phyloP scores from a whole-genome alignment of 345 rosid species.

The Hypericum androsaemum region DNA sequence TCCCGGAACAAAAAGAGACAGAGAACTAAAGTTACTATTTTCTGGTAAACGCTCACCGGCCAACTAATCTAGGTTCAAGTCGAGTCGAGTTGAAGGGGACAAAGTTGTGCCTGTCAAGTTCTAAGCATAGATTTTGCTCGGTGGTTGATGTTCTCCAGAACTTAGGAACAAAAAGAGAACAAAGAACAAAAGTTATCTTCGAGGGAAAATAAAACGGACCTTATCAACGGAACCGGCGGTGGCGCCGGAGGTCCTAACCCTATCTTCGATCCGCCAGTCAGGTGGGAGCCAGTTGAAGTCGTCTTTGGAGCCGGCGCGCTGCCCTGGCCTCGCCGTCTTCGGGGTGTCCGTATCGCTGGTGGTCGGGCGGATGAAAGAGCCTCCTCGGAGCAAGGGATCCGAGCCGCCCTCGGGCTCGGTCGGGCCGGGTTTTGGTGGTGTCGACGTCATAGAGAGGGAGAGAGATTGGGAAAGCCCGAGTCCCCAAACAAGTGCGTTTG shows the following conservation, averaged over 20 bases:
- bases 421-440: no score
- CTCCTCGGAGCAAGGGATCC: conserved; percentile 3
- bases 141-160: no score
- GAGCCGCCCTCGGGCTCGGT: not conserved
- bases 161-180: not conserved
- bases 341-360: not conserved
- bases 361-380: not conserved
- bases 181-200: not conserved
- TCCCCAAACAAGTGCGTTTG: no score
- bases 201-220: conserved; percentile 26
- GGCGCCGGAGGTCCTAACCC: conserved; percentile 58
- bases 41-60: no score
- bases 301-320: not conserved
- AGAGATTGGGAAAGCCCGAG: no score
- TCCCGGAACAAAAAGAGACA: no score
- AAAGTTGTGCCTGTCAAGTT: no score
- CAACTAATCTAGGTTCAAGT: no score
- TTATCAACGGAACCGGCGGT: conserved; percentile 68
- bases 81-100: no score
- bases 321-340: not conserved
- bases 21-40: no score
- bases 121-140: no score
- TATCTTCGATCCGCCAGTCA: conserved; percentile 70
- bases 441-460: no score
- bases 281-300: conserved; percentile 31